These are phyloP conservation scores for Sedum album DNA, from an alignment of 164 flowering plant species.

Conservation along the genomic window DNA sequence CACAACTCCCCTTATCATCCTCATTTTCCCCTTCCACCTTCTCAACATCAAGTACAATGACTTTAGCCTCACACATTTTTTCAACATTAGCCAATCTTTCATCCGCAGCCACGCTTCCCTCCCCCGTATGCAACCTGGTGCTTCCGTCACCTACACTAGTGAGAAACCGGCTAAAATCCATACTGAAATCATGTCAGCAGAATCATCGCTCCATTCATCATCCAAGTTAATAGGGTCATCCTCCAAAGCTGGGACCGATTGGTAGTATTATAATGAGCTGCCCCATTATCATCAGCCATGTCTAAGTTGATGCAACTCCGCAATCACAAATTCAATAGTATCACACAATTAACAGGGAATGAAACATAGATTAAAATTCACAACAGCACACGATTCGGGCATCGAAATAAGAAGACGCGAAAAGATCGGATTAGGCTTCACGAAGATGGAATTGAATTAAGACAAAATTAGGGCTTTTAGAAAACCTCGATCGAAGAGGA, in stretches of 20 bases:
- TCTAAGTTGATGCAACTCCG: not conserved
- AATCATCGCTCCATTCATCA: conserved; percentile 34
- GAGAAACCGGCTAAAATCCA: too few species aligned
- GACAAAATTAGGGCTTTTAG: not conserved
- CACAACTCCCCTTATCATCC: too few species aligned
- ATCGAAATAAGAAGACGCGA: not conserved
- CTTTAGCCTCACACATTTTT: too few species aligned
- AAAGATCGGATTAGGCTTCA: not conserved
- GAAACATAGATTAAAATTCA: not conserved
- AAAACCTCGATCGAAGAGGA: not conserved
- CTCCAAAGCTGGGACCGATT: conserved; percentile 30
- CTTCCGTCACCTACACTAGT: too few species aligned
- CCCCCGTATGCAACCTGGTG: too few species aligned
- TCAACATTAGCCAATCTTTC: too few species aligned
- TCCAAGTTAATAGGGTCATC: conserved; percentile 30
- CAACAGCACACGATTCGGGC: too few species aligned
- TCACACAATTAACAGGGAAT: not conserved
- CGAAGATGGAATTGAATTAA: not conserved
- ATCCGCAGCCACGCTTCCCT: too few species aligned
- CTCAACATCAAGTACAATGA: too few species aligned
- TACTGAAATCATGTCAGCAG: conserved; percentile 19
- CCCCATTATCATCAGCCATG: conserved; percentile 35
- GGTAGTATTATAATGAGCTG: conserved; percentile 26
- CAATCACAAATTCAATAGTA: not conserved
- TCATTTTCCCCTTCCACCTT: too few species aligned